These are phyloP conservation scores for Aspergillus fructus DNA, from an alignment of 2,329 filamentous ascomycete genomes.

Conservation along the genomic window DNA sequence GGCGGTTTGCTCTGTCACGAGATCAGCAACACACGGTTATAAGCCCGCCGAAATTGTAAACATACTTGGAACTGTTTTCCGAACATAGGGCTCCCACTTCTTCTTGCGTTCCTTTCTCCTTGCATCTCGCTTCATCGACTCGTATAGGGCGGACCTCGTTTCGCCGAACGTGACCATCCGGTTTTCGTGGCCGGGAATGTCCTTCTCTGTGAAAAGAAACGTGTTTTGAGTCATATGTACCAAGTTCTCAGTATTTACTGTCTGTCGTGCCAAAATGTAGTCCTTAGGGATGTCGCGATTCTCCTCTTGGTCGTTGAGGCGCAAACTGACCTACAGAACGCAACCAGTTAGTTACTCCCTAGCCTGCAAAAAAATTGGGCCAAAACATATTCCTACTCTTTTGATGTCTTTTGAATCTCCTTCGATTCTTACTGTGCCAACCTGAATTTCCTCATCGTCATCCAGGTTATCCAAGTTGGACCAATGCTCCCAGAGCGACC, in stretches of 20 bases:
- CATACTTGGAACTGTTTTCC: conserved; percentile 69
- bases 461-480: conserved; percentile 68
- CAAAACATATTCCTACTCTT: conserved; percentile 34
- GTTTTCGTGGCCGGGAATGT: conserved; percentile 72
- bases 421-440: conserved; percentile 68
- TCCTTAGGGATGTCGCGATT: conserved; percentile 81
- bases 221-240: conserved; percentile 68
- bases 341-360: conserved; percentile 11
- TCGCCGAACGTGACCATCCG: conserved; percentile 44
- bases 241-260: conserved; percentile 46
- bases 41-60: conserved; percentile 15
- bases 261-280: conserved; percentile 75
- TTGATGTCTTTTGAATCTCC: conserved; percentile 56
- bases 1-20: conserved; percentile 68
- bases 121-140: conserved; percentile 46
- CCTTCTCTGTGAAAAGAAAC: conserved; percentile 90
- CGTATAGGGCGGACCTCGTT: conserved; percentile 47
- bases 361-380: not conserved
- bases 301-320: conserved; percentile 65
- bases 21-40: conserved; percentile 5
- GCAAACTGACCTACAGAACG: conserved; percentile 61
- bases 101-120: conserved; percentile 51
- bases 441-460: conserved; percentile 77
- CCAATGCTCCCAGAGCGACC: conserved; percentile 80
- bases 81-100: conserved; percentile 58